Conservation (phyloP, 2,329 filamentous ascomycete genomes). For the Botrytis porri region DNA sequence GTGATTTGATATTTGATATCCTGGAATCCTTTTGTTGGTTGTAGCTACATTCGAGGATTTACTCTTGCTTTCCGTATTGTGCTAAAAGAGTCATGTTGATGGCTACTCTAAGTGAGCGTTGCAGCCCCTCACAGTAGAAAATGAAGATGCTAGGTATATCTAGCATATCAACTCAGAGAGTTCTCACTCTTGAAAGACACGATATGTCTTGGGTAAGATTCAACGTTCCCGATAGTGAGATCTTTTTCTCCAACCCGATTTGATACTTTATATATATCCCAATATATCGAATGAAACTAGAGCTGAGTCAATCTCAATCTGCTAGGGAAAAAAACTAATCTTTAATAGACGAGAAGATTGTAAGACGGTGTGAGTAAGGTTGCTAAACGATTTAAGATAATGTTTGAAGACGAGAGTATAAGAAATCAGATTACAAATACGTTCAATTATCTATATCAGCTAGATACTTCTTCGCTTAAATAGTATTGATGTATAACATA, state of each 20-base stretch:
- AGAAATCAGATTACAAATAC: too few relatives aligned
- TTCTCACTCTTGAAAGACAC: neutral
- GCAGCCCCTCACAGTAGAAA: neutral
- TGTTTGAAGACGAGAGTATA: too few relatives aligned
- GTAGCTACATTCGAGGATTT: neutral
- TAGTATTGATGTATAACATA: too few relatives aligned
- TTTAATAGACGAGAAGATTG: neutral
- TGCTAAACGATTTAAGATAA: neutral
- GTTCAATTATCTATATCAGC: too few relatives aligned
- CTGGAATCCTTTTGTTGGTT: neutral
- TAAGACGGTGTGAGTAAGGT: neutral
- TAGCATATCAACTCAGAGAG: neutral
- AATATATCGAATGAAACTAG: neutral
- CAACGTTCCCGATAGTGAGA: neutral
- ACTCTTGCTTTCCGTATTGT: too few relatives aligned
- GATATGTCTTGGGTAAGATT: neutral
- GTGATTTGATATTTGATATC: neutral
- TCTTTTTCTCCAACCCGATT: neutral
- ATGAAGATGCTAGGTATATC: neutral
- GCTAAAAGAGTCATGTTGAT: neutral
- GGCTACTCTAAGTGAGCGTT: neutral
- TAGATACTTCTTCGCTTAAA: too few relatives aligned
- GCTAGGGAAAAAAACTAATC: accelerated
- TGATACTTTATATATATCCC: neutral
- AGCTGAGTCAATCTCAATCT: neutral